phyloP scores from a whole-genome alignment of 2,329 filamentous ascomycete species.

The Pestalotiopsis sp. region DNA sequence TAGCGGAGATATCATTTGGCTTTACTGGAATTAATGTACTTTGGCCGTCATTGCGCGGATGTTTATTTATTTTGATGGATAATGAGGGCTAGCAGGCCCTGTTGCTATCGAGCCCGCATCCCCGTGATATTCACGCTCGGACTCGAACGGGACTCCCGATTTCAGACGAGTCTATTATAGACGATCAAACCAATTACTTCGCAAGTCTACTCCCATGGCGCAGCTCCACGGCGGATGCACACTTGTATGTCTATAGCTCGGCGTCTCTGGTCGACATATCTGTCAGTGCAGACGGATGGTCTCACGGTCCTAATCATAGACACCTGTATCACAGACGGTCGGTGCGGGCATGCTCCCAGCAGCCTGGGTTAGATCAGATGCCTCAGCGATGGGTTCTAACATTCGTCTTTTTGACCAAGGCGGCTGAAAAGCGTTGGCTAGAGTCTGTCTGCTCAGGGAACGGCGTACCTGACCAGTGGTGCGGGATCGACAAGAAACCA shows the following conservation, averaged over 20 bases:
- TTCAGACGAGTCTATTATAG: background rate
- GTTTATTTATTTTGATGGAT: background rate
- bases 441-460: background rate
- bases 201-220: background rate
- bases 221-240: background rate
- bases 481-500: background rate
- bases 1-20: background rate
- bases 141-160: too few species aligned
- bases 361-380: too few species aligned
- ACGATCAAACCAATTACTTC: too few species aligned
- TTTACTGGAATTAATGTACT: background rate
- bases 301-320: background rate
- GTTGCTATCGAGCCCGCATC: background rate
- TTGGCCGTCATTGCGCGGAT: background rate
- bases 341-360: too few species aligned
- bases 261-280: background rate
- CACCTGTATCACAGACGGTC: too few species aligned
- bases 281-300: background rate
- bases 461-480: background rate
- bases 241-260: background rate
- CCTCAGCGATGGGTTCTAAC: too few species aligned
- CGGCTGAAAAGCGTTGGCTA: background rate
- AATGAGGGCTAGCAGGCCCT: background rate
- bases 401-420: too few species aligned
- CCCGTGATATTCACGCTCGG: too few species aligned